Conservation (phyloP, 441 rosid genomes). For the Erysimum cheiri region DNA sequence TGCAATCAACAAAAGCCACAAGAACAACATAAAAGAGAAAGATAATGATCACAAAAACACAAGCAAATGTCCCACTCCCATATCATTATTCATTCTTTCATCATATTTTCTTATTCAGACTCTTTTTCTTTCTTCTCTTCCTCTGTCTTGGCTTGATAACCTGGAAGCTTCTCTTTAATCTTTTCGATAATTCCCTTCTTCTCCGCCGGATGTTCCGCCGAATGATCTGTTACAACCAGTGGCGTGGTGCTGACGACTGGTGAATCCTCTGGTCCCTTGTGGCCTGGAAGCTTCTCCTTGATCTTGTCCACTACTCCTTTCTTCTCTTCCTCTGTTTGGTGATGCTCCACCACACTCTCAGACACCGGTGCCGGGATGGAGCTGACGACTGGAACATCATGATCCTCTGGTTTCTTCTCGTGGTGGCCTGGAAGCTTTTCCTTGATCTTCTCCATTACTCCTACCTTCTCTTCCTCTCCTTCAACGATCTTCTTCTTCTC, state of each 20-base stretch:
- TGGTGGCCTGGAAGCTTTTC: constrained; percentile 75
- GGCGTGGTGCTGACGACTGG: constrained; percentile 27
- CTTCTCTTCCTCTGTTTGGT: constrained; percentile 34
- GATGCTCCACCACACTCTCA: not conserved
- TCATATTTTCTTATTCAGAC: constrained; percentile 18
- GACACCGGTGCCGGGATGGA: not conserved
- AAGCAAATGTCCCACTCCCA: constrained; percentile 33
- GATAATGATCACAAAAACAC: constrained; percentile 25
- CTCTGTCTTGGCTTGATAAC: constrained; percentile 64
- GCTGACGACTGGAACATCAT: not conserved
- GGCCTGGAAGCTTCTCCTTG: constrained; percentile 81
- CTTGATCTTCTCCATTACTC: constrained; percentile 62
- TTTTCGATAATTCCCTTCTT: constrained; percentile 74
- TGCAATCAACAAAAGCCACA: constrained; percentile 27
- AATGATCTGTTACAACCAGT: not conserved
- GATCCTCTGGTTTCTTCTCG: constrained; percentile 48
- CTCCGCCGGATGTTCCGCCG: constrained; percentile 46
- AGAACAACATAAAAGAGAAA: constrained; percentile 18
- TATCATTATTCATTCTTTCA: constrained; percentile 20
- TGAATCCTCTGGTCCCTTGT: constrained; percentile 47
- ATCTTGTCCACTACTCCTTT: constrained; percentile 56
- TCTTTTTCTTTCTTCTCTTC: constrained; percentile 55
- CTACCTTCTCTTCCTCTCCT: constrained; percentile 70
- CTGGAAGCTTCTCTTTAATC: constrained; percentile 81
- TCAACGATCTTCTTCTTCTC: constrained; percentile 48